Percentiles rank a stretch among this genome's conserved stretches.
phyloP scores from a whole-genome alignment of 352 stramenopile species.

The Pythium dissimile region DNA sequence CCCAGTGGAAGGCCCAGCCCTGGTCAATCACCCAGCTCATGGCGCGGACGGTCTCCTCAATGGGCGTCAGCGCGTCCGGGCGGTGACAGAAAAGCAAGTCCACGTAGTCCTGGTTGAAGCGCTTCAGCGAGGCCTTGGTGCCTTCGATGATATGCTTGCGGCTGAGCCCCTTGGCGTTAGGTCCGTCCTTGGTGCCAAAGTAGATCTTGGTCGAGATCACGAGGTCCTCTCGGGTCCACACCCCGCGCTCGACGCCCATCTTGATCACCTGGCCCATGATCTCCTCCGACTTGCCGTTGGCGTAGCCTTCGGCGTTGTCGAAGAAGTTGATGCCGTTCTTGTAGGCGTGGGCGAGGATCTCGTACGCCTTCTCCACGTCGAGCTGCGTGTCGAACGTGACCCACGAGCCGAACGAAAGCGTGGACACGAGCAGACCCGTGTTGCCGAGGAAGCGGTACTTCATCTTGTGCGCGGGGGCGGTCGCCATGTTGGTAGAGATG shows the following conservation, averaged over 20 bases:
- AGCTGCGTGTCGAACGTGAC: conserved; percentile 42
- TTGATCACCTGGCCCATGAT: conserved; percentile 55
- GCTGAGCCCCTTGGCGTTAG: conserved; percentile 33
- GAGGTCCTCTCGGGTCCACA: conserved; percentile 47
- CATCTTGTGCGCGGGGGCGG: conserved; percentile 30
- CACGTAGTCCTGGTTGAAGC: conserved; percentile 48
- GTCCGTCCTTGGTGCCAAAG: conserved; percentile 32
- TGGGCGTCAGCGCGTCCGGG: conserved; percentile 45
- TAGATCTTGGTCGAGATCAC: conserved; percentile 27
- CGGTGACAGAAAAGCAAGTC: conserved; percentile 68
- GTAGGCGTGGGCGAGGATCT: conserved; percentile 47
- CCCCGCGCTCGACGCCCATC: conserved; percentile 32
- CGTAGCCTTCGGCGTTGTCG: conserved; percentile 55
- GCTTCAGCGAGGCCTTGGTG: conserved; percentile 50
- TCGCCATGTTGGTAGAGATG: background rate
- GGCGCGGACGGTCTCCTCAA: background rate
- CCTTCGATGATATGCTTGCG: conserved; percentile 56
- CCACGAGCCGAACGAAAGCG: conserved; percentile 43
- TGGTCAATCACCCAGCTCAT: background rate
- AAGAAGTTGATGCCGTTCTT: conserved; percentile 63
- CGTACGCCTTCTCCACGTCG: conserved; percentile 47
- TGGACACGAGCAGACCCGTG: conserved; percentile 42
- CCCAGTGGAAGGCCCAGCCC: background rate
- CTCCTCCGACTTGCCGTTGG: conserved; percentile 33
- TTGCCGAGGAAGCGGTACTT: conserved; percentile 55